Evolutionary conservation across 1,139 yeast species (phyloP).

Genomic region (Kodamaea sp.): DNA sequence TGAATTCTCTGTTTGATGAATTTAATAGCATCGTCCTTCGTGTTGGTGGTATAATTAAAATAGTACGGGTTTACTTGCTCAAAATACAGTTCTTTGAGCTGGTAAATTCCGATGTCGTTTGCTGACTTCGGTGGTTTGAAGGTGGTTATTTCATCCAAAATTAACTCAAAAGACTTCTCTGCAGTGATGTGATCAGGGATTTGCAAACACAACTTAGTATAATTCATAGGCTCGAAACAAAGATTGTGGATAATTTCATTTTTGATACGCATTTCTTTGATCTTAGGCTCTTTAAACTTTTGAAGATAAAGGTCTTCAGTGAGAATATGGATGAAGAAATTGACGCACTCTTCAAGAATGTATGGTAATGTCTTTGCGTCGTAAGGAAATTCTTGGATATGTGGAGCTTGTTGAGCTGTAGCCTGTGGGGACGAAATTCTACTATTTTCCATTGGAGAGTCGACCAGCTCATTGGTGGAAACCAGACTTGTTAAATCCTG

Average conservation of each 20-base stretch:
- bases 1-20: slow-evolving; percentile 48
- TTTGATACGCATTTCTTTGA: slow-evolving; percentile 53
- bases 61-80: slow-evolving; percentile 76
- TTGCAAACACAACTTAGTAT: slow-evolving; percentile 65
- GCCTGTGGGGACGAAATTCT: background rate
- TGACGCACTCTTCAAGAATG: slow-evolving; percentile 79
- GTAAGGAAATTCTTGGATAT: slow-evolving; percentile 21
- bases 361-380: slow-evolving; percentile 51
- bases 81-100: slow-evolving; percentile 59
- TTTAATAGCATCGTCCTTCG: slow-evolving; percentile 71
- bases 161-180: slow-evolving; percentile 74
- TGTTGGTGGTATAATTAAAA: slow-evolving; percentile 74
- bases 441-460: background rate
- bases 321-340: slow-evolving; percentile 66
- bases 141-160: slow-evolving; percentile 58
- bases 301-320: slow-evolving; percentile 67
- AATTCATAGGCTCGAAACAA: slow-evolving; percentile 72
- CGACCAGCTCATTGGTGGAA: background rate
- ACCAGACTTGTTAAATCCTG: background rate
- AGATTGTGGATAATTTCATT: slow-evolving; percentile 78
- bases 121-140: slow-evolving; percentile 65
- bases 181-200: slow-evolving; percentile 75
- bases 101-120: slow-evolving; percentile 69
- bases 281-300: slow-evolving; percentile 51
- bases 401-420: background rate